Base-by-base conservation (phyloP, 2,329 filamentous ascomycete species). In the Zasmidium cellare region DNA sequence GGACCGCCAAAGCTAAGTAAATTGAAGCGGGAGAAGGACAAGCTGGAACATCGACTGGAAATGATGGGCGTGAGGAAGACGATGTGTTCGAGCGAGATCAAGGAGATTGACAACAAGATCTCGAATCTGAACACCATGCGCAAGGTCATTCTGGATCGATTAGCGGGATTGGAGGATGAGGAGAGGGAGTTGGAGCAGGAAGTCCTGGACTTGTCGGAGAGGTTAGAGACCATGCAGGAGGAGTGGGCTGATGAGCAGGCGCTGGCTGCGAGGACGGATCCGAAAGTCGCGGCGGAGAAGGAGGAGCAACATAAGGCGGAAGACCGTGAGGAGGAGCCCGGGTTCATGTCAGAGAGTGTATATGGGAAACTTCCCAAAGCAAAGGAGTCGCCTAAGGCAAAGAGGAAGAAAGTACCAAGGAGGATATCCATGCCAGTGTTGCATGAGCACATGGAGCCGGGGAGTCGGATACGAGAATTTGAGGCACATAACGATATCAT, bases 281-380 rank as follows among this genome's bases (percentile, higher is more conserved):
- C 66, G 2, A 57, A 63, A 19, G 67, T 69, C 16, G 71, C 71
- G 19, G 72, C 83, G 75, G 77, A 86, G 67, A 62, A 79, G 9
- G 62, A 60, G 75, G 77, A 86, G 68, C 58, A 66, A 59, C 60
- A 81, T 63, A 74, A 84, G 76, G 59, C 82, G 64, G 76, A 89
- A 71, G 75, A 56, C 61, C 68, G 47, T 61, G 69, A 46, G 41
- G 73, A 76, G 57, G 76, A 49, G 3, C 79, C 79, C 5, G 83
- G 84, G 1, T 99, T 97, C 79, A 97, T 97, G 94, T 97, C 94
- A 2, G 91, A 97, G 74, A 97, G 92, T 12, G 91, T 99, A 66
- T 99, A 97, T 74, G 90, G 96, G 66, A 97, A 97, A 75, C 79
- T 99, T 9, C 91, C 92, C 0, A 72, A 68, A 25, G 52, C 60